A percentile compares a stretch with the other conserved stretches of the same genome.
These are phyloP conservation scores for Hansenula sp. DNA, from an alignment of 1,139 yeast genomes.

Conservation along the genomic window DNA sequence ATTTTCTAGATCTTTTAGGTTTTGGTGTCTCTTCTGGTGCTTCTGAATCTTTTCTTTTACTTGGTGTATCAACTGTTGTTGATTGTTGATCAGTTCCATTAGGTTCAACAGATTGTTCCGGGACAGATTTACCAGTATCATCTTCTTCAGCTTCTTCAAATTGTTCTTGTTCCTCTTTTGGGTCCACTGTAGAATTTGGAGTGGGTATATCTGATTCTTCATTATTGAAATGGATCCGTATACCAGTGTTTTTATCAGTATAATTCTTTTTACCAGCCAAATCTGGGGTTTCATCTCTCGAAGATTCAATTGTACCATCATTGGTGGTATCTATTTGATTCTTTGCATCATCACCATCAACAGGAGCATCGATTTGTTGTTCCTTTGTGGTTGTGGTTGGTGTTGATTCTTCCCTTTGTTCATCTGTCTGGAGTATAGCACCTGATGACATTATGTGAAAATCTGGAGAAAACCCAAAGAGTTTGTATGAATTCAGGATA, in stretches of 20 bases:
- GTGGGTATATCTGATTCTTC: slow-evolving; percentile 1
- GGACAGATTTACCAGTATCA: neutral
- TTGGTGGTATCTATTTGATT: no score
- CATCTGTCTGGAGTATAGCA: neutral
- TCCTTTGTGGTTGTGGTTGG: neutral
- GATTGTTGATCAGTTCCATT: neutral
- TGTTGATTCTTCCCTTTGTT: neutral
- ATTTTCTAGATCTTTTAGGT: slow-evolving; percentile 17
- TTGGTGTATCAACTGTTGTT: neutral
- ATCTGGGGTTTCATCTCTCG: no score
- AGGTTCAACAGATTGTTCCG: neutral
- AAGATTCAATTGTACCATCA: no score
- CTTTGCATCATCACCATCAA: neutral
- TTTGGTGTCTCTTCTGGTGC: neutral
- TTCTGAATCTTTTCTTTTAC: slow-evolving; percentile 1
- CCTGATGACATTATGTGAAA: slow-evolving; percentile 1
- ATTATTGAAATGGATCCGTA: neutral
- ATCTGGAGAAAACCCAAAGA: no score
- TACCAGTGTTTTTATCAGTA: neutral
- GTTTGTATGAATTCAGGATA: no score
- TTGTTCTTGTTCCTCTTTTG: neutral
- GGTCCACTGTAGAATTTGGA: neutral
- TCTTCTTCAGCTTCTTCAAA: neutral
- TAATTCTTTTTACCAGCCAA: no score
- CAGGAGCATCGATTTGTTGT: neutral